Base-by-base conservation (phyloP, 495 filamentous ascomycete genomes). In the Annulohypoxylon maeteangense region DNA sequence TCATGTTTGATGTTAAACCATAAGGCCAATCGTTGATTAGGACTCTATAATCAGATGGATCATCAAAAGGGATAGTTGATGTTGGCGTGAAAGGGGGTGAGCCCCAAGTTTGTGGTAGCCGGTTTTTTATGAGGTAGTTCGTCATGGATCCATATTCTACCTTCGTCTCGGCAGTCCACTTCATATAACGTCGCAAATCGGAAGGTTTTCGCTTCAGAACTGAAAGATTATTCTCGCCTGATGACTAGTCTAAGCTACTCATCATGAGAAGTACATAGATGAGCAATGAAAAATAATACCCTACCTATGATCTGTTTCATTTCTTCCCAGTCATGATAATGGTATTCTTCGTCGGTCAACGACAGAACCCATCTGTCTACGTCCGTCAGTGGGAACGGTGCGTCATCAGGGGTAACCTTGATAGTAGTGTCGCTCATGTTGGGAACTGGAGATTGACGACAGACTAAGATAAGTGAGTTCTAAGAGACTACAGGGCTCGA, bases 11-110 rank as follows among this genome's bases (percentile, higher is more conserved):
- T 0, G 76, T 86, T 25, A 94, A 75, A 0, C 91, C 94, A 76
- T 98, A 97, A 0, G 93, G 93, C 94, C 94, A 98, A 82, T 97
- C 93, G 74, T 98, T 98, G 63, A 85, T 82, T 27, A 97, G 81
- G 64, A 96, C 90, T 69, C 86, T 89, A 79, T 88, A 93, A 82
- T 97, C 93, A 50, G 83, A 82, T 20, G 85, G 80, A 68, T 93
- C 84, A 42, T 84, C 84, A 76, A 95, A 94, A 36, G 92, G 91
- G n/a, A 78, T 81, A 31, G 80, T 68, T 14, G 86, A 89, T 45
- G 74, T 76, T 3, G 82, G 80, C 7, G 70, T 77, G 76, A 90
- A 90, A 34, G 82, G 81, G 12, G 85, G 83, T 20, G 78, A 75
- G 3, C 82, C 83, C 95, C 95, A 97, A 61, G 77, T 59, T 50